A percentile compares a stretch with the other conserved stretches of the same genome.
phyloP scores from a whole-genome alignment of 2,329 filamentous ascomycete genomes.

The Ampelomyces quisqualis region DNA sequence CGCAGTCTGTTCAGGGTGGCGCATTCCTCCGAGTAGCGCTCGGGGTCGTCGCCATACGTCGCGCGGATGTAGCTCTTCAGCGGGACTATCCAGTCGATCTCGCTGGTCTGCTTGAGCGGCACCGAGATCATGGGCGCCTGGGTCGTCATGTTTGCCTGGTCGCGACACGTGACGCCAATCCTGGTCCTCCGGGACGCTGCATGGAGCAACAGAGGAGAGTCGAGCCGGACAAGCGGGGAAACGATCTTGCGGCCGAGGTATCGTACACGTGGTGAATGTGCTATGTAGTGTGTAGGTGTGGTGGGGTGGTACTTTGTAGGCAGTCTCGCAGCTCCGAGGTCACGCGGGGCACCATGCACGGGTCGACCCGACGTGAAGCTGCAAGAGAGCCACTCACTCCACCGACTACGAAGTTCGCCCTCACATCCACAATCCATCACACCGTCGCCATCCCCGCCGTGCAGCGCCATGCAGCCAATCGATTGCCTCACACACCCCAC shows the following conservation, averaged over 20 bases:
- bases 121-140: slow-evolving; percentile 90
- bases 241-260: slow-evolving; percentile 5
- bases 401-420: no score
- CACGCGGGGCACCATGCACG: slow-evolving; percentile 2
- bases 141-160: slow-evolving; percentile 33
- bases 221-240: not conserved
- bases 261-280: no score
- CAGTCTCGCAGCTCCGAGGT: no score
- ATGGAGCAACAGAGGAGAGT: slow-evolving; percentile 6
- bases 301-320: no score
- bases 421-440: no score
- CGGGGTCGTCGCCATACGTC: slow-evolving; percentile 94
- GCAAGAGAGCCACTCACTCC: slow-evolving; percentile 6
- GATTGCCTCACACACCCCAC: slow-evolving; percentile 9
- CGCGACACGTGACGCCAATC: no score
- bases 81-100: slow-evolving; percentile 95
- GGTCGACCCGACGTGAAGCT: not conserved
- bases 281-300: no score
- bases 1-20: slow-evolving; percentile 88
- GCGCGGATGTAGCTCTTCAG: slow-evolving; percentile 91
- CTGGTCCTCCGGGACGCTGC: slow-evolving; percentile 17
- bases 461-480: slow-evolving; percentile 24
- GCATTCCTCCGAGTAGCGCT: slow-evolving; percentile 94
- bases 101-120: slow-evolving; percentile 90
- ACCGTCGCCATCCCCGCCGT: slow-evolving; percentile 33